Evolutionary conservation across 257 asterid species (phyloP).

Genomic region (Petunia secreta): DNA sequence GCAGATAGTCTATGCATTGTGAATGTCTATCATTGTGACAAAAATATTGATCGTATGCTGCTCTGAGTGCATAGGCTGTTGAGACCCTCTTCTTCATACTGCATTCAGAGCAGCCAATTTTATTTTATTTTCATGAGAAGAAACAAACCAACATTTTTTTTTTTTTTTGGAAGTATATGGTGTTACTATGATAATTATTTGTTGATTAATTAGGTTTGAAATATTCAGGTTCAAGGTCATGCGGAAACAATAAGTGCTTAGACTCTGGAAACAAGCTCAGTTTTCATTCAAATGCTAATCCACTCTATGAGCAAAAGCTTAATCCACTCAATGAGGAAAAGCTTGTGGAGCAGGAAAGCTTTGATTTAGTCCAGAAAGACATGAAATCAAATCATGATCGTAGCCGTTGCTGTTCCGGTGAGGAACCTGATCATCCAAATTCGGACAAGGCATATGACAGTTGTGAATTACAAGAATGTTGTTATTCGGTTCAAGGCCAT

Average conservation of each 20-base stretch:
- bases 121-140: neutral
- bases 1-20: neutral
- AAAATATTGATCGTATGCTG: neutral
- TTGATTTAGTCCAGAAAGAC: slow-evolving; percentile 17
- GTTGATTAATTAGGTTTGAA: neutral
- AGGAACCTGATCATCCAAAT: slow-evolving; percentile 16
- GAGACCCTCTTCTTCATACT: neutral
- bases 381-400: slow-evolving; percentile 26
- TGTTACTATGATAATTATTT: neutral
- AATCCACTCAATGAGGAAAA: slow-evolving; percentile 6
- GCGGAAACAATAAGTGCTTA: slow-evolving; percentile 28
- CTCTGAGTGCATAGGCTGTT: neutral
- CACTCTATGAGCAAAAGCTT: neutral
- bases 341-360: slow-evolving; percentile 17
- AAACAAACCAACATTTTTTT: neutral
- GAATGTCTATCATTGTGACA: neutral
- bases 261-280: slow-evolving; percentile 20
- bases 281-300: slow-evolving; percentile 22
- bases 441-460: neutral
- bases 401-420: slow-evolving; percentile 22
- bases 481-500: slow-evolving; percentile 14
- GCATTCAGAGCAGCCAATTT: slow-evolving; percentile 5
- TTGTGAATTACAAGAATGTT: neutral
- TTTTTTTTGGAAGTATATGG: neutral
- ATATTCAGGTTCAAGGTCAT: slow-evolving; percentile 23